phyloP scores from a whole-genome alignment of 768 basidiomycete species.

The Termitomyces sp. region DNA sequence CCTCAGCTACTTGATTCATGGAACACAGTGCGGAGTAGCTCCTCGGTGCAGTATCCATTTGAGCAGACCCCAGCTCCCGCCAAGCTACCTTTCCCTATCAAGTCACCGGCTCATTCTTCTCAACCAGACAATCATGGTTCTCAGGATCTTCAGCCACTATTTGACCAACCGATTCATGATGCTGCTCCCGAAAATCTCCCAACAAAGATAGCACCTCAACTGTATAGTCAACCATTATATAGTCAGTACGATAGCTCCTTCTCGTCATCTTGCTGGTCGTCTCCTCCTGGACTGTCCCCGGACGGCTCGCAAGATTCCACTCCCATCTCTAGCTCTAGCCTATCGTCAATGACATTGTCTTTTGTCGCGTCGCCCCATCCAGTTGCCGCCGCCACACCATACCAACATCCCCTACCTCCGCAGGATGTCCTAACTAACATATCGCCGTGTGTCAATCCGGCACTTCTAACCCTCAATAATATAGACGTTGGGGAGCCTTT shows the following conservation, averaged over 20 bases:
- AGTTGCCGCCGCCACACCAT: not conserved
- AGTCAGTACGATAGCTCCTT: not conserved
- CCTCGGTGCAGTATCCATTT: not conserved
- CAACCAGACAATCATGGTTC: not conserved
- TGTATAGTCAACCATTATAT: too few relatives aligned
- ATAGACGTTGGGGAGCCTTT: not conserved
- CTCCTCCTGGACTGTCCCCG: not conserved
- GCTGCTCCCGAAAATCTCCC: not conserved
- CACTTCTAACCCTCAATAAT: not conserved
- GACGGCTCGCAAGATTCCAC: constrained; percentile 2
- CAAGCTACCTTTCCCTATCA: not conserved
- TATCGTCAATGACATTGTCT: not conserved
- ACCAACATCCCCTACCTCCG: not conserved
- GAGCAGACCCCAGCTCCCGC: not conserved
- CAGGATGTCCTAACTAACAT: not conserved
- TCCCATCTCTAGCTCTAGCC: not conserved
- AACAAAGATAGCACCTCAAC: not conserved
- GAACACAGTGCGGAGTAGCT: not conserved
- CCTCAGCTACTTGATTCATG: not conserved
- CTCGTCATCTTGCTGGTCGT: not conserved
- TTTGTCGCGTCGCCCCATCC: not conserved
- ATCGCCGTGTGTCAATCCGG: not conserved
- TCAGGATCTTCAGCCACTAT: not conserved
- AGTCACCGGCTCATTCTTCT: not conserved
- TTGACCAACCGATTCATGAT: not conserved